Evolutionary conservation across 768 basidiomycete species (phyloP), one percentile per base, ranked within the genome.

Genomic region (Suillus fuscotomentosus): DNA sequence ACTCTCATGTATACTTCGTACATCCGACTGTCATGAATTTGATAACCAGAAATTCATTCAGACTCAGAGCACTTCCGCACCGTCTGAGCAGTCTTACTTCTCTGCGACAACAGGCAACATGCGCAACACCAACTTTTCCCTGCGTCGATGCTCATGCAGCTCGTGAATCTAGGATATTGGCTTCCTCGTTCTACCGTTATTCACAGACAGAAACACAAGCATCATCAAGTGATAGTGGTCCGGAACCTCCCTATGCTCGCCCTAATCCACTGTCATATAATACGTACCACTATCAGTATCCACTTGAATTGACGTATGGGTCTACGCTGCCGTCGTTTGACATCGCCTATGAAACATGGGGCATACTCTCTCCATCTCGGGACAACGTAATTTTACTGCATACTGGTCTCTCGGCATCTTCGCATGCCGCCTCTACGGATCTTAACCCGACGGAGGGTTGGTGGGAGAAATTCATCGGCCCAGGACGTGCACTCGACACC

Each of bases 381-480:
- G 90, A 94, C 75, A 99, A 99, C 72, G 97, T 85, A 57, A 95
- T 99, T 57, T 88, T 99, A 14, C 84, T 99, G 13, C 96, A 98
- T 71, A 99, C 97, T 0, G 97, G 97, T 20, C 85, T 99, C 3
- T 96, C 94, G 13, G 97, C 96, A 0, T 96, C 94, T 1, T 97
- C 95, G 0, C 97, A 99, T 78, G 94, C 95, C 0, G 92, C 94
- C 3, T 88, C 92, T 24, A 95, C 95, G 0, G 71, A 81, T 4
- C 75, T 80, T 4, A 99, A 97, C 69, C 84, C 90, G 2, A 77
- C 91, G 0, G 88, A 91, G 10, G 97, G 97, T 5, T 99, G 97
- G 97, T 99, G 97, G 97, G 93, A 99, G 78, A 90, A 91, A 71
- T 99, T 99, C 78, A 95, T 99, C 68, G 97, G 97, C 0, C 95